Evolutionary conservation across 345 rosid genomes (phyloP), one percentile per base, ranked within the genome.

Genomic region (Populus pruinosa): DNA sequence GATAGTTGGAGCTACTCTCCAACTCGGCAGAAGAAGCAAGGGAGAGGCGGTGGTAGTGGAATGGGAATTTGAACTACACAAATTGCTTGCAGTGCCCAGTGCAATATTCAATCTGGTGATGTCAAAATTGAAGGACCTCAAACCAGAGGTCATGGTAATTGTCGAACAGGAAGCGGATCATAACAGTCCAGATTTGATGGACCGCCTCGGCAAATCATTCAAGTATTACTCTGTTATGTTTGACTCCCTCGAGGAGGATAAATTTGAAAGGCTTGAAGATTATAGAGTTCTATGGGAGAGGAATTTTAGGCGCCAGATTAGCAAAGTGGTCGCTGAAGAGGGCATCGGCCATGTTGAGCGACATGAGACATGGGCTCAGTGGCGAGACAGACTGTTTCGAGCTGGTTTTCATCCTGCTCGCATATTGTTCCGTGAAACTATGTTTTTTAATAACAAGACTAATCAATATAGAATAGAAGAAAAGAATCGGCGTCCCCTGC

Each of bases 161-260:
- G 94, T 91, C 6, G 98, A 94, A 79, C 97, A 94, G 62, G 98
- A 94, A 83, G 91, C 95, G 62, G 86, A 85, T 68, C 98, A 94
- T 77, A 93, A 94, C 83, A 93, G 90, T 61, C 69, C 85, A 49
- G 82, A 76, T 5, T 93, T 93, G 80, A 23, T 91, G 69, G 94
- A 93, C 78, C 85, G 98, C 77, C 91, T 94, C 78, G 90, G 90
- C 14, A 91, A 88, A 68, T 87, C 97, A 2, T 83, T 94, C 49
- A 80, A 91, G 56, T 94, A 94, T 75, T 94, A 94, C 82, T 94
- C 98, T 67, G 91, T 90, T 9, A 69, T 94, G 88, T 93, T 94
- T 72, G 98, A 93, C 78, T 94, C 98, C 50, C 87, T 94, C 2
- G 97, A 93, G 71, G 92, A 41, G 86, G 5, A 29, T 83, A 39